Base-by-base conservation (phyloP, 495 filamentous ascomycete species). In the Xylaria palmicola region DNA sequence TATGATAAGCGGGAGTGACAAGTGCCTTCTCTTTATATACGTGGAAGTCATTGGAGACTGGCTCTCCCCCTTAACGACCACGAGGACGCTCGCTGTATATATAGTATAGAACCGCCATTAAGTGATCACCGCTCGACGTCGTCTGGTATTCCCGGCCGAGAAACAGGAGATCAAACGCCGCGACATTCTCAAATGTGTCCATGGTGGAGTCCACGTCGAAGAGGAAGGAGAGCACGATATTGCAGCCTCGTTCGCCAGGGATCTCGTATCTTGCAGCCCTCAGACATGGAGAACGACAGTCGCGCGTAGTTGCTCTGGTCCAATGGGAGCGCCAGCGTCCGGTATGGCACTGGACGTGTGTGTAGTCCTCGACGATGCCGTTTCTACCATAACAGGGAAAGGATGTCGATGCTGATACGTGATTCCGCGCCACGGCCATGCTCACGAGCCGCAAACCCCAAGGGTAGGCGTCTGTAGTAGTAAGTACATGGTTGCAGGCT, bases 91-190 rank as follows among this genome's bases (percentile, higher is more conserved):
- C 51, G 36, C 32, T n/a, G 9, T 55, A 55, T 40, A 41, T 41
- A 55, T 55, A 30, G 27, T 22, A 44, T 32, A 32, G 24, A 15
- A 24, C 15, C 15, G 22, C 50, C 34, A 17, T 56, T 30, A 20
- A 44, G 15, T 24, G 52, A 56, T 56, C 53, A 30, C 37, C 39
- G 26, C 53, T 30, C 17, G 26, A 55, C 26, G 13, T 55, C 30
- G 15, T 43, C n/a, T 40, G 26, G 30, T 44, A 56, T 30, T 24
- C 1, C 36, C 34, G 37, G 26, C 53, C 53, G 37, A 32, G 53
- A 56, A 40, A 44, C 39, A 56, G 53, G 30, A 56, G 34, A 44
- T 29, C 39, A 56, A 56, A 40, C 39, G 53, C 37, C 37, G 53
- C 26, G 26, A 44, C 53, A 56, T 9, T 56, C 1, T 44, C 24